Evolutionary conservation across 225 moss, liverwort and hornwort genomes (phyloP), one percentile per base, ranked within the genome.

Genomic region (Pseudoscleropodium purum): DNA sequence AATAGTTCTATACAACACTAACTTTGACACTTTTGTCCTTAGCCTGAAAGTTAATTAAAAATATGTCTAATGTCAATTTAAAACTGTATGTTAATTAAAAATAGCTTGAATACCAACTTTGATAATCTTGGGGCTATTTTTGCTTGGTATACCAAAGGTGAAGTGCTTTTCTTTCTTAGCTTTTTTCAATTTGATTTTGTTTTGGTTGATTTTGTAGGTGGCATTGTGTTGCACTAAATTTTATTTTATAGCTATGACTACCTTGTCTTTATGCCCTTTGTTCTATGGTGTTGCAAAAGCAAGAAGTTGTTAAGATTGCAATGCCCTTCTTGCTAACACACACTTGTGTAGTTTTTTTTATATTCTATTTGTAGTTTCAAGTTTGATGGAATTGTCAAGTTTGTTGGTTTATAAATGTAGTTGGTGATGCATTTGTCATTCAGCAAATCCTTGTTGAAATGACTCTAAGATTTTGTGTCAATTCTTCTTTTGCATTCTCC

Each of bases 301-400:
- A 39, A 1, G 25, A 4, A 25, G 7, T 24, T 69, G 24, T 39
- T 7, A 24, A 69, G 8, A 24, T 4, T 70, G 0, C 0, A 4
- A 4, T 39, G 24, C 2, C 25, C 69, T n/a, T 69, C 14, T n/a
- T n/a, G 7, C n/a, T 11, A n/a, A 24, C 24, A n/a, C 14, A 25
- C 8, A 24, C n/a, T n/a, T n/a, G n/a, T 70, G 0, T 68, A 39
- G 13, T 1, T 4, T 39, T 39, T 39, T 5, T 39, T 0, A 13
- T 69, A 69, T 7, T 69, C 13, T n/a, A 23, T 69, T 37, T 68
- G 21, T 37, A 37, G 23, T 68, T n/a, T 2, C 7, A 69, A 23
- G 4, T 13, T 69, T 69, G 13, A 69, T 24, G 23, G 0, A 69
- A n/a, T n/a, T 13, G 4, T n/a, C 23, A n/a, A 23, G 47, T 47